Conservation (phyloP, 2,329 filamentous ascomycete genomes). For the Talaromyces sp. region DNA sequence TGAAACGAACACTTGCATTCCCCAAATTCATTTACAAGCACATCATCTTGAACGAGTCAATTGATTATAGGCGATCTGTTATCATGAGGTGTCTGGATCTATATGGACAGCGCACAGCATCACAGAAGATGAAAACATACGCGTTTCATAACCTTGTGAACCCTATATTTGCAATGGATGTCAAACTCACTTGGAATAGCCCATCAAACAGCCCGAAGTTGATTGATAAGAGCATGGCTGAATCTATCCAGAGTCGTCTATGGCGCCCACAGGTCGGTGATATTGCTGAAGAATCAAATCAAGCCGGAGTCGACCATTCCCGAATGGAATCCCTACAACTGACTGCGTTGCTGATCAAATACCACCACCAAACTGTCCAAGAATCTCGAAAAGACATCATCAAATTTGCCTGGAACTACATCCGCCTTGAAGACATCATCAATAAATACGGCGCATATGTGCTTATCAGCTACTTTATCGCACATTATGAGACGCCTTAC, state of each 20-base stretch:
- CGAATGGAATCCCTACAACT: slow-evolving; percentile 94
- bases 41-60: slow-evolving; percentile 76
- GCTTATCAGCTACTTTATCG: slow-evolving; percentile 95
- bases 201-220: slow-evolving; percentile 60
- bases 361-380: slow-evolving; percentile 80
- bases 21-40: slow-evolving; percentile 77
- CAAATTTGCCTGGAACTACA: slow-evolving; percentile 98
- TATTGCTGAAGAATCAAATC: slow-evolving; percentile 72
- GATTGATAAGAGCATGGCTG: slow-evolving; percentile 81
- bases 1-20: slow-evolving; percentile 70
- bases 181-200: slow-evolving; percentile 71
- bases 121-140: slow-evolving; percentile 90
- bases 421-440: slow-evolving; percentile 95
- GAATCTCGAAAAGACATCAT: slow-evolving; percentile 97
- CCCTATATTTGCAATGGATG: slow-evolving; percentile 92
- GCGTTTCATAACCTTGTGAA: slow-evolving; percentile 89
- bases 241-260: slow-evolving; percentile 83
- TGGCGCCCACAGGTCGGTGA: slow-evolving; percentile 88
- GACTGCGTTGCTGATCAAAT: slow-evolving; percentile 91
- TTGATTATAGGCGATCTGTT: slow-evolving; percentile 78
- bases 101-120: slow-evolving; percentile 71
- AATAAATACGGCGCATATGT: slow-evolving; percentile 99
- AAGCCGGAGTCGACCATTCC: slow-evolving; percentile 88
- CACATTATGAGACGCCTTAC: slow-evolving; percentile 88
- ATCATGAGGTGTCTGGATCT: slow-evolving; percentile 82